Evolutionary conservation across 495 filamentous ascomycete genomes (phyloP).

Genomic region (Margaritispora aquatica): DNA sequence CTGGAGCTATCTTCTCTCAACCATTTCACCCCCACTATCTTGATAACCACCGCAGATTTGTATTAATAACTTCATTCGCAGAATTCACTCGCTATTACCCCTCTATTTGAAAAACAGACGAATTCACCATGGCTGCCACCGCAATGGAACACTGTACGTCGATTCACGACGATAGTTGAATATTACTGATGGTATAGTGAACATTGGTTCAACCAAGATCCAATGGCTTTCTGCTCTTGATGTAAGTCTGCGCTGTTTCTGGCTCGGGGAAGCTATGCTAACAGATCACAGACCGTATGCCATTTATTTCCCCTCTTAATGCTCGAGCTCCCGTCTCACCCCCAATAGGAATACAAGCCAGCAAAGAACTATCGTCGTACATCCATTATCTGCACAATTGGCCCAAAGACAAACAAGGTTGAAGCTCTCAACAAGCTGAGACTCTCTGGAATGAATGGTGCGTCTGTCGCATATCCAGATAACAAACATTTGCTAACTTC

Average conservation of each 20-base stretch:
- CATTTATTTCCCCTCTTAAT: background rate
- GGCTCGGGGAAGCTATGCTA: background rate
- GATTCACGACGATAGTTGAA: no score
- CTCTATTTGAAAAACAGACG: no score
- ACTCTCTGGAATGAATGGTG: constrained; percentile 74
- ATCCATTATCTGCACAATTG: constrained; percentile 98
- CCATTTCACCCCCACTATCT: background rate
- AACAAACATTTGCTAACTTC: background rate
- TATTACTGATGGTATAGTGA: background rate
- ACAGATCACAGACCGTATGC: background rate
- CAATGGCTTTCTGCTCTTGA: constrained; percentile 67
- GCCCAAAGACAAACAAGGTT: constrained; percentile 97
- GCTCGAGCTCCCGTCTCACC: constrained; percentile 40
- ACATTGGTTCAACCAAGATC: constrained; percentile 66
- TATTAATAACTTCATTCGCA: background rate
- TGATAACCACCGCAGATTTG: background rate
- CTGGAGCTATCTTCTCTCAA: no score
- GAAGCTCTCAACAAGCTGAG: constrained; percentile 93
- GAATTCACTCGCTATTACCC: background rate
- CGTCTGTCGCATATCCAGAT: background rate
- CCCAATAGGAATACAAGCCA: constrained; percentile 55
- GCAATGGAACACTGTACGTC: constrained; percentile 73
- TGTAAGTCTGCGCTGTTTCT: background rate
- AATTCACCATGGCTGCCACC: constrained; percentile 47
- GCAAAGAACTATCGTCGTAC: constrained; percentile 86